Percentiles rank a stretch among this genome's conserved stretches.
These are phyloP conservation scores for Lachnellula arida DNA, from an alignment of 2,329 filamentous ascomycete species.

Conservation along the genomic window DNA sequence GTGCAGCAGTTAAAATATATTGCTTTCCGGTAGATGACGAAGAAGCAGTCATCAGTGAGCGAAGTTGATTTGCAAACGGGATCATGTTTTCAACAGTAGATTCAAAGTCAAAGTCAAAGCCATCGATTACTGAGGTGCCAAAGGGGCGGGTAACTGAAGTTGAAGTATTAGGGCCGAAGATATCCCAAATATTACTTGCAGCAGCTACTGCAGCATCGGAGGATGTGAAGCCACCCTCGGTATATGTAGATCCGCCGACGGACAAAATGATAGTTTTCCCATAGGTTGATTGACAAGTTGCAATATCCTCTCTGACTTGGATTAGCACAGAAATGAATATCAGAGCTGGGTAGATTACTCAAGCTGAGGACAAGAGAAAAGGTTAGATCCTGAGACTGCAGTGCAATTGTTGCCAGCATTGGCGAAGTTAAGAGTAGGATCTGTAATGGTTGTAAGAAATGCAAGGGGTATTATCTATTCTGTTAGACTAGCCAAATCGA, in stretches of 20 bases:
- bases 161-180: conserved; percentile 56
- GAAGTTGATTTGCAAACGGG: conserved; percentile 55
- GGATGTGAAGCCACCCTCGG: conserved; percentile 61
- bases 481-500: background rate
- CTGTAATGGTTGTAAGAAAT: conserved; percentile 55
- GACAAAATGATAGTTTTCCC: conserved; percentile 70
- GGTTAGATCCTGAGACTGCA: conserved; percentile 50
- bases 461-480: conserved; percentile 57
- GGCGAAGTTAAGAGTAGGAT: conserved; percentile 57
- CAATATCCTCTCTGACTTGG: conserved; percentile 40
- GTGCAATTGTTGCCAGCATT: conserved; percentile 59
- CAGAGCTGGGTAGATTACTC: conserved; percentile 43
- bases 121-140: conserved; percentile 60
- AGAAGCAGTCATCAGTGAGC: conserved; percentile 45
- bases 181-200: conserved; percentile 63
- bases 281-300: conserved; percentile 54
- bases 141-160: conserved; percentile 57
- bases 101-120: conserved; percentile 76
- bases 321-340: background rate
- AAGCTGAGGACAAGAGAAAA: conserved; percentile 59
- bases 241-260: conserved; percentile 66
- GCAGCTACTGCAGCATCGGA: conserved; percentile 46
- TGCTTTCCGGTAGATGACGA: conserved; percentile 41
- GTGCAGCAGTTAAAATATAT: conserved; percentile 60
- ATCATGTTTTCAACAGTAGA: conserved; percentile 51